phyloP scores from a whole-genome alignment of 257 asterid genomes.

The Rauvolfia tetraphylla region DNA sequence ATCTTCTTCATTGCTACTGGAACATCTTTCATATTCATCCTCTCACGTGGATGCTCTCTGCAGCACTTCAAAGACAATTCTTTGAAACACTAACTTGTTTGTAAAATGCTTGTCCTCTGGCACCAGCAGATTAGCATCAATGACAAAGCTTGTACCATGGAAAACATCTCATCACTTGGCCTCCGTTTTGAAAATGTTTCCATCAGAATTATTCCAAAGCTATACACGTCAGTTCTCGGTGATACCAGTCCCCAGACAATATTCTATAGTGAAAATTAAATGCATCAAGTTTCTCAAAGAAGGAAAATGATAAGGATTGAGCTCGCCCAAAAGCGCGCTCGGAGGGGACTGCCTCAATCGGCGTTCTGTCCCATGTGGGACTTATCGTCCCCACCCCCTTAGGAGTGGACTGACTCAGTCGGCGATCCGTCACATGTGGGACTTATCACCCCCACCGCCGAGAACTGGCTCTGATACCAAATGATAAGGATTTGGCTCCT shows the following conservation, averaged over 20 bases:
- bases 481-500: too few species aligned
- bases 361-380: too few species aligned
- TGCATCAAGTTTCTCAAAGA: background rate
- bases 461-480: too few species aligned
- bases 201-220: slow-evolving; percentile 7
- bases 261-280: background rate
- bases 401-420: too few species aligned
- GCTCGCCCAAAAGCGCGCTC: too few species aligned
- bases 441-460: too few species aligned
- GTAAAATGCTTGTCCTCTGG: background rate
- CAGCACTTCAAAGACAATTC: slow-evolving; percentile 12
- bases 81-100: background rate
- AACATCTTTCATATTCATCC: background rate
- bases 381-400: too few species aligned
- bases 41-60: background rate
- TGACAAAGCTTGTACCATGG: slow-evolving; percentile 23
- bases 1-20: background rate
- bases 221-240: background rate
- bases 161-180: slow-evolving; percentile 30
- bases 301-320: too few species aligned
- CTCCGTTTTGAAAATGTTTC: slow-evolving; percentile 29
- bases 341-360: too few species aligned
- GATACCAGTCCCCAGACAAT: background rate
- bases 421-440: too few species aligned
- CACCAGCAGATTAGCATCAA: slow-evolving; percentile 22